Percentiles rank a stretch among this genome's conserved stretches.
These are phyloP conservation scores for Debaryomyces maramus DNA, from an alignment of 805 yeast genomes.

Conservation along the genomic window DNA sequence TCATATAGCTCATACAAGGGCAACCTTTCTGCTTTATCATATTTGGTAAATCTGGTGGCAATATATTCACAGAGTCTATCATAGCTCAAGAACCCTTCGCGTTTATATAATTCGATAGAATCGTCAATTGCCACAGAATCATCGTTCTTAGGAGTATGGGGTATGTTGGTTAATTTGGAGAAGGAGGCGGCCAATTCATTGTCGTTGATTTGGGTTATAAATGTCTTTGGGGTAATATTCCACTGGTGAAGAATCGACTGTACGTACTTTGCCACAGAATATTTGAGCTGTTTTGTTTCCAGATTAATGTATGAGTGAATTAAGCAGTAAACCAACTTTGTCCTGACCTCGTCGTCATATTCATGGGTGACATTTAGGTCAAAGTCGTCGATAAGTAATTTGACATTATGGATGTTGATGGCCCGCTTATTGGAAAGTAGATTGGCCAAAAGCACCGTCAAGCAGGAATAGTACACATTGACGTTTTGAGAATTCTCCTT, in stretches of 20 bases:
- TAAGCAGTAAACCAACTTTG: conserved; percentile 1
- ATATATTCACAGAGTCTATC: conserved; percentile 25
- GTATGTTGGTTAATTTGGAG: not conserved
- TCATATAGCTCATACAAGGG: conserved; percentile 23
- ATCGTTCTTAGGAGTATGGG: not conserved
- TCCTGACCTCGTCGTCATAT: conserved; percentile 1
- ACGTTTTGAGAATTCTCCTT: conserved; percentile 4
- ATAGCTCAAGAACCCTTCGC: conserved; percentile 21
- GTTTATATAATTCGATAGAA: conserved; percentile 11
- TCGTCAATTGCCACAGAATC: not conserved
- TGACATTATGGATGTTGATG: conserved; percentile 11
- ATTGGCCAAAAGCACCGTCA: conserved; percentile 11
- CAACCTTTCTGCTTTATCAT: conserved; percentile 4
- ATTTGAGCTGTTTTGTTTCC: conserved; percentile 2
- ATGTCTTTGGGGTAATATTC: conserved; percentile 1
- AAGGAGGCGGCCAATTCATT: not conserved
- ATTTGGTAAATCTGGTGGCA: conserved; percentile 13
- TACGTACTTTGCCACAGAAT: conserved; percentile 8
- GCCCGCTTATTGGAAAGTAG: not conserved
- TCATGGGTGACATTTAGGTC: conserved; percentile 1
- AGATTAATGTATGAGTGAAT: not conserved
- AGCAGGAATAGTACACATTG: conserved; percentile 15
- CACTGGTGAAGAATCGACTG: conserved; percentile 5
- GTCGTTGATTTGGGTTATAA: conserved; percentile 2
- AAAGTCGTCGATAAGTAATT: conserved; percentile 11